Evolutionary conservation across 169 alveolate genomes (phyloP).

Genomic region (Plasmodium adleri): DNA sequence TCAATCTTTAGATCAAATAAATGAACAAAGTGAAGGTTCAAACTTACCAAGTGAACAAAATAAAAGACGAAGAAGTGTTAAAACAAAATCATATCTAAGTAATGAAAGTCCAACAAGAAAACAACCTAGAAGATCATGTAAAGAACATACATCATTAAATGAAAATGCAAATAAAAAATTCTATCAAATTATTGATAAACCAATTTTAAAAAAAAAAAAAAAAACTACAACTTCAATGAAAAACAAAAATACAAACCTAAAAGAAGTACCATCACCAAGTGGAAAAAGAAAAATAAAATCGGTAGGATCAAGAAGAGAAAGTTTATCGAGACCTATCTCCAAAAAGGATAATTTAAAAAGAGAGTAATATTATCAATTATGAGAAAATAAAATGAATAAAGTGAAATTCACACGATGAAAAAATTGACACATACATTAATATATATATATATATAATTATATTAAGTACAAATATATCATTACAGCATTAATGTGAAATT

Average conservation of each 20-base stretch:
- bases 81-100: slow-evolving; percentile 32
- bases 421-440: too few relatives aligned
- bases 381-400: too few relatives aligned
- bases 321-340: slow-evolving; percentile 9
- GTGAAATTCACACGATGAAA: too few relatives aligned
- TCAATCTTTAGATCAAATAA: slow-evolving; percentile 5
- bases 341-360: slow-evolving; percentile 38
- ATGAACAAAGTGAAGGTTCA: background rate
- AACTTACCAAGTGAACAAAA: background rate
- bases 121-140: slow-evolving; percentile 74
- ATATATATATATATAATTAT: too few relatives aligned
- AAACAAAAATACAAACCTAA: background rate
- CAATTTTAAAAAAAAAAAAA: slow-evolving; percentile 38
- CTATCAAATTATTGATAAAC: slow-evolving; percentile 56
- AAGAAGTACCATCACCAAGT: background rate
- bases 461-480: too few relatives aligned
- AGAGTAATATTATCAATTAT: background rate
- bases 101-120: slow-evolving; percentile 64
- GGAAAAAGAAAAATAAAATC: slow-evolving; percentile 28
- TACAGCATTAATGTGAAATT: too few relatives aligned
- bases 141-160: slow-evolving; percentile 43
- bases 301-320: slow-evolving; percentile 28
- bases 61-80: slow-evolving; percentile 41
- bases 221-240: slow-evolving; percentile 14
- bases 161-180: slow-evolving; percentile 39